Evolutionary conservation across 164 flowering plant species (phyloP).

Genomic region (Umbilicus rupestris): DNA sequence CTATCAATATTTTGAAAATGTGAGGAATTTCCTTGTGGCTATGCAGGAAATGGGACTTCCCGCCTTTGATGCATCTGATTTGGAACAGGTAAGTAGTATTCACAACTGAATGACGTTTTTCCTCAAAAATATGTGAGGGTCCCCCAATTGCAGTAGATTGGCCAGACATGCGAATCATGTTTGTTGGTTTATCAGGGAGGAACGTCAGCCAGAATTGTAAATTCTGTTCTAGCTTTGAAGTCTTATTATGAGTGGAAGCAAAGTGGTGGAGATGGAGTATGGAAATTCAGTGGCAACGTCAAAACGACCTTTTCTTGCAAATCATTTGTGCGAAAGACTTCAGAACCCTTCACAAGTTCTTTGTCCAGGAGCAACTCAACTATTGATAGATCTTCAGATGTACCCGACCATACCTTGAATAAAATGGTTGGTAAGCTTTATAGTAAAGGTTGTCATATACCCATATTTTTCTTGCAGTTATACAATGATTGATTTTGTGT

Average conservation of each 20-base stretch:
- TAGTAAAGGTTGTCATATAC: conserved; percentile 5
- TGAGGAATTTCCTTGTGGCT: conserved; percentile 85
- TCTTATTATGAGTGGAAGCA: conserved; percentile 87
- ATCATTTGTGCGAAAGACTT: conserved; percentile 59
- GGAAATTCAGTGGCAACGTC: conserved; percentile 75
- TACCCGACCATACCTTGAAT: conserved; percentile 30
- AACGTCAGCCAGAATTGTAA: conserved; percentile 70
- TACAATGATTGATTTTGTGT: background rate
- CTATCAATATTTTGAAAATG: conserved; percentile 94
- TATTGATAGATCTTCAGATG: conserved; percentile 36
- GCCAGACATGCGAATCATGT: background rate
- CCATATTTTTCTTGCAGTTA: background rate
- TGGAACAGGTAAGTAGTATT: conserved; percentile 65
- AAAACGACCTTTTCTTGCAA: conserved; percentile 47
- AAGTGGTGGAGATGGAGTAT: conserved; percentile 58
- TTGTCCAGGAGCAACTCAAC: conserved; percentile 49
- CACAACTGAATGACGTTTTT: background rate
- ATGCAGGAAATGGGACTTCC: conserved; percentile 82
- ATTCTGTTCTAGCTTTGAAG: conserved; percentile 76
- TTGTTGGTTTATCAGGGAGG: conserved; percentile 58
- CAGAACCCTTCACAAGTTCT: conserved; percentile 70
- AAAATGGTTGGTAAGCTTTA: conserved; percentile 56
- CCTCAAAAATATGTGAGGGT: background rate
- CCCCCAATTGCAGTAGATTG: background rate
- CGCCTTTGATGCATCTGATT: conserved; percentile 92